Base-by-base conservation (phyloP, 1,139 yeast genomes). In the Chernovozyma aurita region DNA sequence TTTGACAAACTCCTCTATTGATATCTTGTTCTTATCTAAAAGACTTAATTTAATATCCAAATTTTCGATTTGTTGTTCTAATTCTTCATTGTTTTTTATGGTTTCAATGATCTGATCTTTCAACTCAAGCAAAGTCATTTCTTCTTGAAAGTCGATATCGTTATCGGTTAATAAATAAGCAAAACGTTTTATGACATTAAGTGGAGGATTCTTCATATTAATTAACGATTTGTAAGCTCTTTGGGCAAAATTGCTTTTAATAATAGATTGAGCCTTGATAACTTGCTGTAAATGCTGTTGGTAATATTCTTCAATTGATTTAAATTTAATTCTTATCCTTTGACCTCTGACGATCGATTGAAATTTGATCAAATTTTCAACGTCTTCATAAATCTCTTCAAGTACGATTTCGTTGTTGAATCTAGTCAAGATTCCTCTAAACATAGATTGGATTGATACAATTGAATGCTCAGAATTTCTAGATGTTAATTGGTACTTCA, bases 21-120 rank as follows among this genome's bases (percentile, higher is more conserved):
- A 75, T 42, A 86, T 81, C 49, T 84, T 85, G 57, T 86, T 85
- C 52, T 82, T 85, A 43, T 83, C 85, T 35, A 87, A 64, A 34
- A 86, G 58, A 2, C 87, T 86, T 48, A 87, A 80, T 50, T 86
- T 88, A 47, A 85, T 74, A 51, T 90, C 96, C 47, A 90, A 70
- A 45, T 85, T 84, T 44, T 84, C 88, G 42, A 90, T 78, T 42
- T 80, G 83, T 34, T 73, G 74, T 53, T 86, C 95, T 48, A 85
- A 65, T 28, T 70, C 73, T 47, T 81, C 90, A 48, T 85, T 85
- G 21, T 67, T 64, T 35, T 73, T 73, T 7, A 86, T 80, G 41
- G 73, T 79, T 33, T 73, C 80, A 33, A 78, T 70, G 28, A 86
- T 83, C 26, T 72, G 65, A 43, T 85, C 90, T 46, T 86, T 80